Conservation (phyloP, 2,329 filamentous ascomycete species). For the Epichloe coenophiala region DNA sequence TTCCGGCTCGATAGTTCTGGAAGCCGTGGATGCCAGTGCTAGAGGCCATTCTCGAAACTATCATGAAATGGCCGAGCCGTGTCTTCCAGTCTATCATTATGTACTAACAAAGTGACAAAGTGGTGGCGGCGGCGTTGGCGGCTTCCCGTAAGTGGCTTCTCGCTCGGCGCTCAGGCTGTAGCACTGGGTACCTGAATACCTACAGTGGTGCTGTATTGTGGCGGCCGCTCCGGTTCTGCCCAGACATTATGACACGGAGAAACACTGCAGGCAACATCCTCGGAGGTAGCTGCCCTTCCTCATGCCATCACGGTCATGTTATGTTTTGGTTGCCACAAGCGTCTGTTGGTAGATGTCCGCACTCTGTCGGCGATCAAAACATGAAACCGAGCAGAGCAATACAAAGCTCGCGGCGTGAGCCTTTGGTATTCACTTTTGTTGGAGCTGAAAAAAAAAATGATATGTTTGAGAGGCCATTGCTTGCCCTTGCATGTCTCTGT, state of each 20-base stretch:
- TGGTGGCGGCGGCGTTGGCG: not conserved
- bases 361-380: not conserved
- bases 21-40: not conserved
- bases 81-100: not conserved
- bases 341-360: not conserved
- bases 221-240: constrained; percentile 1
- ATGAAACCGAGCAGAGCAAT: not conserved
- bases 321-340: not conserved
- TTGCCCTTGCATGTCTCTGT: constrained; percentile 10
- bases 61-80: not conserved
- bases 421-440: constrained; percentile 1
- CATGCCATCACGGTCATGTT: not conserved
- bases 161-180: not conserved
- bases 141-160: not conserved
- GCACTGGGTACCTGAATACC: not conserved
- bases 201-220: not conserved
- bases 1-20: not conserved
- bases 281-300: not conserved
- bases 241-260: not conserved
- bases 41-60: too few species aligned
- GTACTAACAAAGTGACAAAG: not conserved
- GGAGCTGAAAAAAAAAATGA: not conserved
- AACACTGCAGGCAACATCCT: not conserved
- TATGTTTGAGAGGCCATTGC: constrained; percentile 2
- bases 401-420: not conserved